Evolutionary conservation across 179 eudicot species (phyloP).

Genomic region (Patellifolia procumbens): DNA sequence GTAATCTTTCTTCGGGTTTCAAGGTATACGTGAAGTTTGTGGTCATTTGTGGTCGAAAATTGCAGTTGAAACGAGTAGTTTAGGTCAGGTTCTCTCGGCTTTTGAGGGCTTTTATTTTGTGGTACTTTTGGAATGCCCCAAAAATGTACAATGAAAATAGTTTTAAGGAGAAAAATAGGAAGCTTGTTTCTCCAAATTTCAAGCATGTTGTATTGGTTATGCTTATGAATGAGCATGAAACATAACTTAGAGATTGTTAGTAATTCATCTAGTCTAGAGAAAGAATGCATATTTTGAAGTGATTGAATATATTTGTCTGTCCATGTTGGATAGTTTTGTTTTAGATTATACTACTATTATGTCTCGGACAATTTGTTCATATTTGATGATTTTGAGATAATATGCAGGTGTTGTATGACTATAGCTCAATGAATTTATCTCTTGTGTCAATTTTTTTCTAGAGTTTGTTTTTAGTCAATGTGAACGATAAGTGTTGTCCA

Average conservation of each 20-base stretch:
- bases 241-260: background rate
- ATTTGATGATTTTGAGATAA: too few relatives aligned
- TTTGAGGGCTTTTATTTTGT: constrained; percentile 18
- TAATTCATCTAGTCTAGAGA: background rate
- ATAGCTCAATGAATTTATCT: too few relatives aligned
- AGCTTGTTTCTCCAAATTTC: constrained; percentile 2
- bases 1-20: constrained; percentile 22
- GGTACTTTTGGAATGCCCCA: constrained; percentile 8
- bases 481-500: too few relatives aligned
- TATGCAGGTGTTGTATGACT: too few relatives aligned
- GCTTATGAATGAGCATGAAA: background rate
- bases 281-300: background rate
- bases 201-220: background rate
- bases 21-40: constrained; percentile 23
- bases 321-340: too few relatives aligned
- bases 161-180: constrained; percentile 14
- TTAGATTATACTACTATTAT: too few relatives aligned
- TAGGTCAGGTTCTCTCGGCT: constrained; percentile 26
- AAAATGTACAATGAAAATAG: constrained; percentile 3
- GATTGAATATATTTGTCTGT: background rate
- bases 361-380: too few relatives aligned
- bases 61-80: constrained; percentile 19
- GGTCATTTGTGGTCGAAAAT: background rate
- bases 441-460: too few relatives aligned
- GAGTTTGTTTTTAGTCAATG: too few relatives aligned